These are phyloP conservation scores for Phenoliferia sp. DNA, from an alignment of 1,284 basidiomycete species.

Conservation along the genomic window DNA sequence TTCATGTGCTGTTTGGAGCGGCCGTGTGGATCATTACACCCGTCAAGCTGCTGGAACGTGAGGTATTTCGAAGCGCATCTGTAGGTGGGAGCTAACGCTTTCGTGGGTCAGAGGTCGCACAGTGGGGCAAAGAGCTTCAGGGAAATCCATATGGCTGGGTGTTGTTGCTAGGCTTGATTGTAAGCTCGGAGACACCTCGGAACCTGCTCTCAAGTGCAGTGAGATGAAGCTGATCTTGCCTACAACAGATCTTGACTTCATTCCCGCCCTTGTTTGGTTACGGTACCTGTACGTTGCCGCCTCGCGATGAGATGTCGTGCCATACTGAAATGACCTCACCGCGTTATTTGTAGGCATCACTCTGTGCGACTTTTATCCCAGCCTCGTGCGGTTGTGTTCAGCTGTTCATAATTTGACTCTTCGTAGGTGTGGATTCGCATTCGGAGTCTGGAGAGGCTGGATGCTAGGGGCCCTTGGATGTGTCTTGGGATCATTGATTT, in stretches of 20 bases:
- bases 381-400: too few species aligned
- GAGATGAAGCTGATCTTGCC: background rate
- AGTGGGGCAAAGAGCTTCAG: conserved; percentile 59
- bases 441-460: conserved; percentile 66
- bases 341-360: conserved; percentile 43
- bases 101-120: conserved; percentile 51
- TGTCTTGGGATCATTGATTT: conserved; percentile 60
- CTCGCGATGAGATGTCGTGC: background rate
- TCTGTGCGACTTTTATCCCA: too few species aligned
- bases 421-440: conserved; percentile 78
- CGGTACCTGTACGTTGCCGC: conserved; percentile 47
- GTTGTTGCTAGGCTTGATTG: conserved; percentile 42
- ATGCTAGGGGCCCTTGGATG: conserved; percentile 58
- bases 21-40: conserved; percentile 56
- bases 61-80: background rate
- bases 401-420: too few species aligned
- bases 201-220: background rate
- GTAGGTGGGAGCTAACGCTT: background rate
- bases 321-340: background rate
- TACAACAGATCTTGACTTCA: conserved; percentile 48
- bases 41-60: conserved; percentile 49
- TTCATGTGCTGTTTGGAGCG: conserved; percentile 22
- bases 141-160: conserved; percentile 59
- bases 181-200: conserved; percentile 31
- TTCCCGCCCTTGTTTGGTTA: conserved; percentile 76